phyloP scores from a whole-genome alignment of 306 rosid genomes.

The Canavalia ensiformis region DNA sequence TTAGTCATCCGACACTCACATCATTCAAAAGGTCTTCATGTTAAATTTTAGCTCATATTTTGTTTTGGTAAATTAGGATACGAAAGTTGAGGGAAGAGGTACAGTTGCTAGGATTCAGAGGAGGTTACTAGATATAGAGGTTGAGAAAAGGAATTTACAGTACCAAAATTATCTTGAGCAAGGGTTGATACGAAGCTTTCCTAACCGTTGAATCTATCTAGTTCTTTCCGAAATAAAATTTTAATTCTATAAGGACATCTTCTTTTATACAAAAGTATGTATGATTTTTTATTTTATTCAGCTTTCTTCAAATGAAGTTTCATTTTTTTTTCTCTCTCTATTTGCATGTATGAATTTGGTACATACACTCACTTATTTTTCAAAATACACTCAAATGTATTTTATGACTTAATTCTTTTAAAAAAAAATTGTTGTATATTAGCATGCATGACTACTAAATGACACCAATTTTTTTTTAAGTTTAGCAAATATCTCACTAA shows the following conservation, averaged over 20 bases:
- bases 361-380: too few species aligned
- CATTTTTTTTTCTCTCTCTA: not conserved
- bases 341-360: too few species aligned
- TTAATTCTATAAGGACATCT: not conserved
- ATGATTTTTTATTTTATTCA: not conserved
- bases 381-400: too few species aligned
- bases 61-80: slow-evolving; percentile 65
- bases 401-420: too few species aligned
- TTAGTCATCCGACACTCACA: not conserved
- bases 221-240: slow-evolving; percentile 30
- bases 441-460: too few species aligned
- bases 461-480: too few species aligned
- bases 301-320: not conserved
- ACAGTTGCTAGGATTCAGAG: slow-evolving; percentile 87
- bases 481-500: too few species aligned
- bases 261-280: slow-evolving; percentile 26
- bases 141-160: slow-evolving; percentile 76
- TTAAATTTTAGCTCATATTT: slow-evolving; percentile 9
- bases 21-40: not conserved
- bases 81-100: slow-evolving; percentile 97
- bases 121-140: slow-evolving; percentile 84
- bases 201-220: slow-evolving; percentile 16
- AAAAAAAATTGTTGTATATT: too few species aligned
- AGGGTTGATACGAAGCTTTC: slow-evolving; percentile 71
- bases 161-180: slow-evolving; percentile 70